phyloP scores from a whole-genome alignment of 257 asterid genomes.

The Avicennia marina region DNA sequence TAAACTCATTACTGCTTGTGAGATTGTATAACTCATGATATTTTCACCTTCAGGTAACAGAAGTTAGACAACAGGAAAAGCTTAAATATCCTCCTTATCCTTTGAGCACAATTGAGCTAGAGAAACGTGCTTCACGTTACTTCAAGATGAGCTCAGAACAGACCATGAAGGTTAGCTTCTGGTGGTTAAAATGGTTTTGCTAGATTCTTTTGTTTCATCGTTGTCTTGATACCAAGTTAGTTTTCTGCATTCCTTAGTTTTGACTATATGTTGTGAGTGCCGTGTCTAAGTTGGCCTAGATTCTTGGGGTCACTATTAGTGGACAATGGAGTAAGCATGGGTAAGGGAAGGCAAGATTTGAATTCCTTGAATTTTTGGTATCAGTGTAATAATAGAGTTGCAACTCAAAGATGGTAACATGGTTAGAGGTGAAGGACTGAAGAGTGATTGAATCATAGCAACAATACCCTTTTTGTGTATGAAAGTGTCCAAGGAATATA shows the following conservation, averaged over 20 bases:
- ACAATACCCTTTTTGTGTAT: too few relatives aligned
- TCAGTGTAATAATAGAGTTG: too few relatives aligned
- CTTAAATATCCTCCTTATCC: slow-evolving; percentile 92
- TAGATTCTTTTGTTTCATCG: not conserved
- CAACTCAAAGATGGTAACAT: too few relatives aligned
- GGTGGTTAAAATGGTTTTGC: slow-evolving; percentile 18
- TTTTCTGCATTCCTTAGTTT: too few relatives aligned
- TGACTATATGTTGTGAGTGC: not conserved
- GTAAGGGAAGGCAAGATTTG: too few relatives aligned
- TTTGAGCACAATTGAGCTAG: slow-evolving; percentile 93
- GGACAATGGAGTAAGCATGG: too few relatives aligned
- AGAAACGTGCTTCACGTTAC: slow-evolving; percentile 97
- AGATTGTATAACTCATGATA: slow-evolving; percentile 14
- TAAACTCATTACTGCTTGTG: slow-evolving; percentile 13
- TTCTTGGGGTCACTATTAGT: too few relatives aligned
- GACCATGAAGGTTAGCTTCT: slow-evolving; percentile 79
- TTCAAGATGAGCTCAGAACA: slow-evolving; percentile 91
- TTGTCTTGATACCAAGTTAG: not conserved
- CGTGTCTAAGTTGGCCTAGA: not conserved
- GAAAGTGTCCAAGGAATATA: too few relatives aligned
- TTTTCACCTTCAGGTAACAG: slow-evolving; percentile 54
- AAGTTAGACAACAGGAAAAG: slow-evolving; percentile 71
- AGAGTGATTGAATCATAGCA: too few relatives aligned
- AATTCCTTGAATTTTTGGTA: too few relatives aligned
- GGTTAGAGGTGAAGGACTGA: too few relatives aligned